Evolutionary conservation across 768 basidiomycete genomes (phyloP), one percentile per base, ranked within the genome.

Genomic region (Collybiopsis luxurians): DNA sequence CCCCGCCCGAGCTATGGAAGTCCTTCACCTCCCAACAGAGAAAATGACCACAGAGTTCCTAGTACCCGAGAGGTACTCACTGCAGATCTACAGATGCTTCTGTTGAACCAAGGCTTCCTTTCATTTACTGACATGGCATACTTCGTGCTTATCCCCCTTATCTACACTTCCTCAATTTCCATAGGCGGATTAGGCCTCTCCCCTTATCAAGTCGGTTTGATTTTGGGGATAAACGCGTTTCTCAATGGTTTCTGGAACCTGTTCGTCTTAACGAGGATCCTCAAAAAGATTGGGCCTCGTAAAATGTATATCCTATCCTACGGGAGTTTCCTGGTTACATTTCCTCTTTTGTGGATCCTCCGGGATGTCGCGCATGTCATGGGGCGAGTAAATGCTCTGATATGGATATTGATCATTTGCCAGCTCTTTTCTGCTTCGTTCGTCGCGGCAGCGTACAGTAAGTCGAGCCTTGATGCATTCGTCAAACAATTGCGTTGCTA

Each of bases 171-270:
- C 0, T 81, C 85, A 3, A 66, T 78, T 53, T 68, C 66, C 11
- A 70, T 75, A 12, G 83, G 84, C 24, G 83, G 83, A 0, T 75
- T 84, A 31, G 81, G 80, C 3, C 68, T 86, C 23, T 66, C 71
- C 30, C 80, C 84, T 3, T 74, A 74, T 21, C 59, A 64, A 12
- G 85, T 85, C 36, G 83, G 83, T 11, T 69, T 71, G 36, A 77
- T 81, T 36, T 73, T 81, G 27, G 75, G 77, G 2, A 46, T 65
- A 7, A 78, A 73, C 58, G 85, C 84, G 1, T 61, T 84, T 23
- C 54, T 76, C 49, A 87, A 83, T 56, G 80, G 84, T 3, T 12
- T 79, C 30, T 67, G 84, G 59, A 85, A 87, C 63, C 62, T 82
- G 10, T 69, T 78, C 53, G 73, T 79, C 64, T 79, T 87, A 60